phyloP scores from a whole-genome alignment of 1,284 basidiomycete genomes.

The Leccinum fuscescens region DNA sequence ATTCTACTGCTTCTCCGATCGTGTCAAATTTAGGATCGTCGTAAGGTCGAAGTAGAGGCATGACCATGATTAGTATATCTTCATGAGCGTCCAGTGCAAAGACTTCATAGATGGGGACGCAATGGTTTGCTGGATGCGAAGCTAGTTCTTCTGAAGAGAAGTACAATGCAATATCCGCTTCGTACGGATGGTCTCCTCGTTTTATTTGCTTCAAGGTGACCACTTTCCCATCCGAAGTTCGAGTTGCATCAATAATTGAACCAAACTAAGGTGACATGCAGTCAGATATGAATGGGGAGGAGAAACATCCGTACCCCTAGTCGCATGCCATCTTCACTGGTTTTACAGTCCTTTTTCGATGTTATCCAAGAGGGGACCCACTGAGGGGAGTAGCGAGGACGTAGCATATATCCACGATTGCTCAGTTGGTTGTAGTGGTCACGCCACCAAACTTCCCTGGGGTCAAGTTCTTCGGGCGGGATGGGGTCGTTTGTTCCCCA shows the following conservation, averaged over 20 bases:
- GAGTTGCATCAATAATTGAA: accelerated
- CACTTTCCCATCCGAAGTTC: too few species aligned
- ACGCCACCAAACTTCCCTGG: constrained; percentile 13
- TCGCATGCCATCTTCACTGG: constrained; percentile 3
- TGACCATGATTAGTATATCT: constrained; percentile 25
- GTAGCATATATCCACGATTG: constrained; percentile 35
- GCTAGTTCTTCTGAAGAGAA: constrained; percentile 2
- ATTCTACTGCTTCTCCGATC: constrained; percentile 36
- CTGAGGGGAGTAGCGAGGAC: constrained; percentile 35
- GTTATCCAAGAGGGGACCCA: constrained; percentile 37
- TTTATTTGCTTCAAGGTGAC: too few species aligned
- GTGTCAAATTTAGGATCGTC: constrained; percentile 30
- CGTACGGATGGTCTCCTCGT: too few species aligned
- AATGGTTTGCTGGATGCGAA: constrained; percentile 2
- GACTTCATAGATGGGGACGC: too few species aligned
- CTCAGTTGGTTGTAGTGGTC: constrained; percentile 25
- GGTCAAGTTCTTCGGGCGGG: constrained; percentile 10
- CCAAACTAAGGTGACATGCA: too few species aligned
- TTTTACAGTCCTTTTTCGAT: constrained; percentile 6
- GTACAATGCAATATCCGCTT: too few species aligned
- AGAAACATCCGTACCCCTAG: not conserved
- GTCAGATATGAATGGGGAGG: too few species aligned
- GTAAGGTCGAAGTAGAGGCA: constrained; percentile 34
- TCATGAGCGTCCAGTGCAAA: not conserved
- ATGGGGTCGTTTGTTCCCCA: constrained; percentile 3